These are phyloP conservation scores for Trichosporon faecale DNA, from an alignment of 1,284 basidiomycete species.

Conservation along the genomic window DNA sequence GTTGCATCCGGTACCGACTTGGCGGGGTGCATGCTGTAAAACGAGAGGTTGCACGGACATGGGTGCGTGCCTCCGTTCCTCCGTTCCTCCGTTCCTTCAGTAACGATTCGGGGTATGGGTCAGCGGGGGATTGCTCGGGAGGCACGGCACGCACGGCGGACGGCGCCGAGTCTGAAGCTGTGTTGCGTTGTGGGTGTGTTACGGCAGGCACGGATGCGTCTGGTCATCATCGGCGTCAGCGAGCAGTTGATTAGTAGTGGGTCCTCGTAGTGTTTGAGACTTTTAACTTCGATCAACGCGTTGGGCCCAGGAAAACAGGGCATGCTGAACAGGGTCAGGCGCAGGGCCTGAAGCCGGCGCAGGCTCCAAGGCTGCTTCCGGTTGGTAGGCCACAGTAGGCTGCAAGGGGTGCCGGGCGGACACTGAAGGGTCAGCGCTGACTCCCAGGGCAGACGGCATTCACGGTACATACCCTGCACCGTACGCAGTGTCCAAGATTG, in stretches of 20 bases:
- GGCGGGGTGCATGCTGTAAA: neutral
- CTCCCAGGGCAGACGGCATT: neutral
- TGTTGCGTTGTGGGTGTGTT: neutral
- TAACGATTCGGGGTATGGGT: neutral
- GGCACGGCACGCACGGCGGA: neutral
- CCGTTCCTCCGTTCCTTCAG: neutral
- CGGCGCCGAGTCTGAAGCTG: neutral
- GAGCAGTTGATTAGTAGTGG: neutral
- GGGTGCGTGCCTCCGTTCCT: neutral
- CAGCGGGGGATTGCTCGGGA: neutral
- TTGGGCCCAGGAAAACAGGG: neutral
- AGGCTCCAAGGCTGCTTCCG: neutral
- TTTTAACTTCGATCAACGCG: constrained; percentile 6
- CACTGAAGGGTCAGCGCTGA: neutral
- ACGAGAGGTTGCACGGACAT: neutral
- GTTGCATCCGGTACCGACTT: neutral
- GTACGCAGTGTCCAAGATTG: neutral
- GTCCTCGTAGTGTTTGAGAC: neutral
- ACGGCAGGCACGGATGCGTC: neutral
- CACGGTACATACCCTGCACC: neutral
- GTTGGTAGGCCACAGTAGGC: neutral
- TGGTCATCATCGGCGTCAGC: neutral
- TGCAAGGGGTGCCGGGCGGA: neutral
- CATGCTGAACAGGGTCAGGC: neutral
- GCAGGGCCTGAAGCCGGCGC: neutral